Percentiles rank a stretch among this genome's conserved stretches.
Conservation (phyloP, 192 early-diverging fungal genomes). For the Coemansia sp. region DNA sequence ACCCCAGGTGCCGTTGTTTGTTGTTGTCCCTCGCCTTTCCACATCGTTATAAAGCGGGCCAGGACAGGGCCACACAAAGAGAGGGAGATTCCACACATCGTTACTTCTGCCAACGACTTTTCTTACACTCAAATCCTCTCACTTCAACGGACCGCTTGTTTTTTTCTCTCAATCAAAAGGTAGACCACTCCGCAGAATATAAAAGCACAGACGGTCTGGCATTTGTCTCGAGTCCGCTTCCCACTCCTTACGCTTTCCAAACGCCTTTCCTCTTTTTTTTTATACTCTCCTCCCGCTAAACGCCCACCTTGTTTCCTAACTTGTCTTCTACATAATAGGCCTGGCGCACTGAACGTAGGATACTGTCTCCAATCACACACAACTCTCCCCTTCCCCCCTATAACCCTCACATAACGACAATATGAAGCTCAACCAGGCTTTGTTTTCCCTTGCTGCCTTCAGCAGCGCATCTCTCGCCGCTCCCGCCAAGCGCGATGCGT, state of each 20-base stretch:
- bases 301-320: constrained; percentile 12
- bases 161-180: constrained; percentile 19
- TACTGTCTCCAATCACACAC: constrained; percentile 28
- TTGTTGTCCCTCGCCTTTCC: constrained; percentile 31
- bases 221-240: background rate
- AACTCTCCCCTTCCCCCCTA: constrained; percentile 15
- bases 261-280: constrained; percentile 1
- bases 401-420: constrained; percentile 50
- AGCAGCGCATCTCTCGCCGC: constrained; percentile 44
- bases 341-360: constrained; percentile 55
- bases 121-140: constrained; percentile 19
- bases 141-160: constrained; percentile 41
- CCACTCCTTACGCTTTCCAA: constrained; percentile 10
- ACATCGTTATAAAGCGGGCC: constrained; percentile 38
- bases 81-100: constrained; percentile 31
- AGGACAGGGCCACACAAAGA: constrained; percentile 32
- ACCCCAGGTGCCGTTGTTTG: constrained; percentile 14
- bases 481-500: constrained; percentile 45
- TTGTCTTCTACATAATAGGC: constrained; percentile 36
- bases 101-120: constrained; percentile 52
- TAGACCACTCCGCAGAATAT: constrained; percentile 9
- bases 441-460: constrained; percentile 53
- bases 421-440: constrained; percentile 58
- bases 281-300: constrained; percentile 12
- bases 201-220: constrained; percentile 31